phyloP scores from a whole-genome alignment of 768 basidiomycete genomes.

The Lactifluus volemus region DNA sequence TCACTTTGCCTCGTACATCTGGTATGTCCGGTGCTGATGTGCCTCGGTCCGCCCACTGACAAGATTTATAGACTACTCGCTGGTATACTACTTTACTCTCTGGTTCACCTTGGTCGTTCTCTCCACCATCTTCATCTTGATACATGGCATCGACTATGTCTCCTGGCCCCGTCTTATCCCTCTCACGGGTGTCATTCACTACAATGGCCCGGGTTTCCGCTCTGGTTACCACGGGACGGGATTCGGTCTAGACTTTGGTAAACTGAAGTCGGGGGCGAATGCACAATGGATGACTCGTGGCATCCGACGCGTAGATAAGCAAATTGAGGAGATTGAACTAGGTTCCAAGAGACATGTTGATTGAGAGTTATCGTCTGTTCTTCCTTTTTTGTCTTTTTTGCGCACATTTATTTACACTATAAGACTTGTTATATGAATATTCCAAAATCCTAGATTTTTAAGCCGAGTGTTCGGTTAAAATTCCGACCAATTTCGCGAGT shows the following conservation, averaged over 20 bases:
- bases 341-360: constrained; percentile 75
- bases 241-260: constrained; percentile 32
- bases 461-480: constrained; percentile 9
- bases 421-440: background rate
- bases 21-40: constrained; percentile 40
- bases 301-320: constrained; percentile 27
- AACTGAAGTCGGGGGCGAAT: constrained; percentile 29
- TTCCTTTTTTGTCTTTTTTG: background rate
- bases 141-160: constrained; percentile 92
- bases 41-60: constrained; percentile 1
- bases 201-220: constrained; percentile 82
- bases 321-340: constrained; percentile 70
- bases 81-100: constrained; percentile 75
- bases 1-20: constrained; percentile 80
- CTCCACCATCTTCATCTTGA: constrained; percentile 62
- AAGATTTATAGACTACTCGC: constrained; percentile 58
- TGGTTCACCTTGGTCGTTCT: constrained; percentile 61
- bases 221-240: constrained; percentile 74
- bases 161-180: constrained; percentile 87
- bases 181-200: constrained; percentile 70
- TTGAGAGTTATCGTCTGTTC: constrained; percentile 26
- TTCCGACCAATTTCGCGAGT: constrained; percentile 9
- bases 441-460: background rate
- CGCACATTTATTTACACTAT: background rate
- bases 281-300: constrained; percentile 33